Conservation (phyloP, 192 early-diverging fungal species). For the Rhizoclosmatium globosum region DNA sequence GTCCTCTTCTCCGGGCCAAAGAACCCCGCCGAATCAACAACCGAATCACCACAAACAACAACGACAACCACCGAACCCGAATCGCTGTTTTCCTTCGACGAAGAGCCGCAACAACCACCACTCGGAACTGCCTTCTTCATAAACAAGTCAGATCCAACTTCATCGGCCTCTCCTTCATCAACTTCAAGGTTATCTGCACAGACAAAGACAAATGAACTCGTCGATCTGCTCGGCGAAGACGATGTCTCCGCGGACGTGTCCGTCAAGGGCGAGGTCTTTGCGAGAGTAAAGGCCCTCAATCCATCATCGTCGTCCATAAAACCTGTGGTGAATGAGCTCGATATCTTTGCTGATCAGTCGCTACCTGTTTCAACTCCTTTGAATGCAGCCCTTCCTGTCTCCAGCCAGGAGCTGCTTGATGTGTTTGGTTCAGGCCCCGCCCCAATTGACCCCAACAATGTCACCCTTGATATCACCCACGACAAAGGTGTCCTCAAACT, state of each 20-base stretch:
- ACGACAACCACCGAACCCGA: background rate
- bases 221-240: background rate
- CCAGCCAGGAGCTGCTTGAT: background rate
- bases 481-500: slow-evolving; percentile 6
- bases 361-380: background rate
- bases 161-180: background rate
- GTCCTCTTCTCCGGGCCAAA: background rate
- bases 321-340: background rate
- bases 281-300: background rate
- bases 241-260: background rate
- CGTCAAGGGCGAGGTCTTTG: background rate
- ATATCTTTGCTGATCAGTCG: slow-evolving; percentile 1
- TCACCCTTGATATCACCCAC: slow-evolving; percentile 21
- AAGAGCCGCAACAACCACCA: background rate
- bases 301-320: background rate
- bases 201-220: background rate
- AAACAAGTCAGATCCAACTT: background rate
- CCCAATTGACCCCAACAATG: background rate
- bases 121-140: slow-evolving; percentile 1
- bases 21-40: background rate
- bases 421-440: background rate
- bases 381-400: background rate
- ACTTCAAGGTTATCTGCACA: background rate
- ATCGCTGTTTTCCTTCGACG: slow-evolving; percentile 7
- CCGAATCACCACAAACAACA: background rate